Base-by-base conservation (phyloP, 192 early-diverging fungal genomes). In the Coemansia sp. region DNA sequence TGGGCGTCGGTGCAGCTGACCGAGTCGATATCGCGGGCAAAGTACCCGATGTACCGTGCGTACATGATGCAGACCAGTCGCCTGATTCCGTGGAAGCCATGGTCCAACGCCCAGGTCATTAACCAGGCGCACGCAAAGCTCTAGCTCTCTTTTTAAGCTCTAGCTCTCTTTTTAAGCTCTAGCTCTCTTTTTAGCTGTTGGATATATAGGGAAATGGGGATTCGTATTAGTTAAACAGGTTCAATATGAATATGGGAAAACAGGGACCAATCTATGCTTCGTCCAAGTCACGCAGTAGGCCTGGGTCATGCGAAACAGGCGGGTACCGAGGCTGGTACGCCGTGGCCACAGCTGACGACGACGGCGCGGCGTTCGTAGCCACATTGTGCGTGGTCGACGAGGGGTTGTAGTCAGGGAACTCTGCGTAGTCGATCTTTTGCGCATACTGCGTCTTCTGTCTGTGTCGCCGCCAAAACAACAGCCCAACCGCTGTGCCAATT, bases 31-130 rank as follows among this genome's bases (percentile, higher is more conserved):
- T 82, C 88, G 1, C 37, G 46, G 12, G 12, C 68, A 54, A 94
- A 94, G 78, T 94, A 94, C 66, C 93, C 93, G 5, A 64, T 81
- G 9, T 96, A 96, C 68, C 78, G 76, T 40, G 84, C 83, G 6
- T 92, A 92, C 66, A 74, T 85, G 52, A 51, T 79, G 49, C 78
- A 72, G 19, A 88, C 87, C 38, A 85, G 83, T 26, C 75, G 83
- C 26, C 25, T 90, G 10, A 64, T 90, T 22, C 90, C 89, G 7
- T 69, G 85, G 72, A 5, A 25, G 8, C 71, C 70, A 1, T 48
- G 50, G 23, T 59, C 64, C 51, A 70, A 66, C 60, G 56, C 46
- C 3, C 52, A 64, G 23, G 67, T 79, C 22, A 49, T 73, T 15
- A 20, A 28, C 22, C 37, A 15, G 3, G 72, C 66, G 0, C 58